Conservation (phyloP, 441 rosid genomes). For the Populus hybrid region DNA sequence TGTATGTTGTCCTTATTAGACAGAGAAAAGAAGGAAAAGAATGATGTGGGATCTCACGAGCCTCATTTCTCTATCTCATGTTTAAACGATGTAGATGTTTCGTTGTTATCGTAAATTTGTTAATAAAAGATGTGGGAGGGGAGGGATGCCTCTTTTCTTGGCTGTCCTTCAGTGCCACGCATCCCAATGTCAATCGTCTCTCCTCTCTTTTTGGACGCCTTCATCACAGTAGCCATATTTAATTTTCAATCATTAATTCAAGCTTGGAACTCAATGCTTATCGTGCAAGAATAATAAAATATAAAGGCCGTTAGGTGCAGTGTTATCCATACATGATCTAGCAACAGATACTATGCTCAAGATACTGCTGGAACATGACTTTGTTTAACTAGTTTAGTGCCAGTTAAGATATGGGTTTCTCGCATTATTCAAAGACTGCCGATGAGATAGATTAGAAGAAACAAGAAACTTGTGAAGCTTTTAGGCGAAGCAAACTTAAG, state of each 20-base stretch:
- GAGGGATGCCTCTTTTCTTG: not conserved
- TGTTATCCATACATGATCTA: not conserved
- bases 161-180: not conserved
- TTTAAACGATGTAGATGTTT: slow-evolving; percentile 38
- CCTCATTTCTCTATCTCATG: slow-evolving; percentile 18
- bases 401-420: slow-evolving; percentile 3
- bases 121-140: not conserved
- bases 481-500: not conserved
- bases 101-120: slow-evolving; percentile 21
- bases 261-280: slow-evolving; percentile 8
- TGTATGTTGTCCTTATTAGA: not conserved
- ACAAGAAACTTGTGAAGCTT: not conserved
- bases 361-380: not conserved
- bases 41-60: slow-evolving; percentile 16
- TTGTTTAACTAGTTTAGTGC: not conserved
- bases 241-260: slow-evolving; percentile 13
- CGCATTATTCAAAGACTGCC: not conserved
- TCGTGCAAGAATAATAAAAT: slow-evolving; percentile 5
- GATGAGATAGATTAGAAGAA: not conserved
- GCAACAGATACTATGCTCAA: not conserved
- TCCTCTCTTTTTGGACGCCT: not conserved
- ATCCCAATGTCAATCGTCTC: not conserved
- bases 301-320: not conserved
- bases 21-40: not conserved
- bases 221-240: slow-evolving; percentile 28